Evolutionary conservation across 2,329 filamentous ascomycete species (phyloP).

Genomic region (Colletotrichum lini): DNA sequence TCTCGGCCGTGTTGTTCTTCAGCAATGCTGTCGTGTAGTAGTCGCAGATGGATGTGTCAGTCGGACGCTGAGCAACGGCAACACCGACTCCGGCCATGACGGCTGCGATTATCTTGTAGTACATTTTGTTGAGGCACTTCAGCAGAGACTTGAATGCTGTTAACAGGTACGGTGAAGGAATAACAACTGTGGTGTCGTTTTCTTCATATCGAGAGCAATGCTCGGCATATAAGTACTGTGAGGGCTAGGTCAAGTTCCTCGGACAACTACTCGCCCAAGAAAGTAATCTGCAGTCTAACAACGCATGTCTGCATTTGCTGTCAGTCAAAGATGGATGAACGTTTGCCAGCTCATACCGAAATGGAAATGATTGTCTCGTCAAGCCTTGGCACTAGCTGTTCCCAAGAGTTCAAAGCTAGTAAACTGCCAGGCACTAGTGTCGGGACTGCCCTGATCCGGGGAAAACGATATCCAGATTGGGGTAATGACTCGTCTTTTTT

Average conservation of each 20-base stretch:
- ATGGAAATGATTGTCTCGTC: slow-evolving; percentile 25
- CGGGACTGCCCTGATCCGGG: slow-evolving; percentile 30
- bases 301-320: neutral
- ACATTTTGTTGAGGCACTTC: slow-evolving; percentile 44
- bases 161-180: neutral
- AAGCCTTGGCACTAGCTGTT: slow-evolving; percentile 22
- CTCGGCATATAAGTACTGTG: neutral
- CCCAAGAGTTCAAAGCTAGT: slow-evolving; percentile 7
- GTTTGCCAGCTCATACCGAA: neutral
- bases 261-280: neutral
- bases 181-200: neutral
- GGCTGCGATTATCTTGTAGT: slow-evolving; percentile 45
- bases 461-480: slow-evolving; percentile 11
- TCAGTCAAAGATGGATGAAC: neutral
- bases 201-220: neutral
- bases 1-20: slow-evolving; percentile 70
- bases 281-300: neutral
- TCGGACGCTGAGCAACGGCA: slow-evolving; percentile 61
- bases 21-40: slow-evolving; percentile 74
- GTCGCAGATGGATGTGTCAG: slow-evolving; percentile 70
- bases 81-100: slow-evolving; percentile 47
- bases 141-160: neutral
- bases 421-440: slow-evolving; percentile 24
- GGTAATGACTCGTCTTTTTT: neutral
- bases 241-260: neutral